phyloP scores from a whole-genome alignment of 2,329 filamentous ascomycete genomes.

The Fusarium protoensiforme region DNA sequence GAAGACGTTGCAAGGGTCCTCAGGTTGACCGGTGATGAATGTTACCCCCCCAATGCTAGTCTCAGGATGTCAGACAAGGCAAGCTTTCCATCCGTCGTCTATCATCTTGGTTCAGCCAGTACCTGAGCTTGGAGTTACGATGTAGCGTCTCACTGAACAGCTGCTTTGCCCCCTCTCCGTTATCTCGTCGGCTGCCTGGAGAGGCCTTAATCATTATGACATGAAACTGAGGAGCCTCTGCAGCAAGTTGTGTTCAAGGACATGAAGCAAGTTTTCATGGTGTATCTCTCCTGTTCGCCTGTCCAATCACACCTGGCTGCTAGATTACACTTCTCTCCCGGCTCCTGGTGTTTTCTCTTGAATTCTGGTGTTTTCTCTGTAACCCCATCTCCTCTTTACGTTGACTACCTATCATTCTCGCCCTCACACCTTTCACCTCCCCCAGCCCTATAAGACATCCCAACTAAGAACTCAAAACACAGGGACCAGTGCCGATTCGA shows the following conservation, averaged over 20 bases:
- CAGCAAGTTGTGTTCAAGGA: neutral
- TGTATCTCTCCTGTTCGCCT: neutral
- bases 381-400: neutral
- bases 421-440: neutral
- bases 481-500: constrained; percentile 6
- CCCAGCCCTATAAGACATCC: constrained; percentile 5
- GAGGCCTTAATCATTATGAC: neutral
- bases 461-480: constrained; percentile 9
- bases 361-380: neutral
- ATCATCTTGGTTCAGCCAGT: neutral
- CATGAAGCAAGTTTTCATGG: neutral
- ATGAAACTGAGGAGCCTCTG: neutral
- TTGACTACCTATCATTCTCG: neutral
- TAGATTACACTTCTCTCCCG: neutral
- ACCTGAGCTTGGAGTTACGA: neutral
- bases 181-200: neutral
- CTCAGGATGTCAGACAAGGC: constrained; percentile 22
- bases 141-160: neutral
- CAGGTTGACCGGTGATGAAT: constrained; percentile 1
- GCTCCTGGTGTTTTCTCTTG: neutral
- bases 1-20: constrained; percentile 6
- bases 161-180: neutral
- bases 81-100: neutral
- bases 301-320: neutral
- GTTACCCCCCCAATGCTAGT: constrained; percentile 1